These are phyloP conservation scores for Oidiodendron maius DNA, from an alignment of 495 filamentous ascomycete species.

Conservation along the genomic window DNA sequence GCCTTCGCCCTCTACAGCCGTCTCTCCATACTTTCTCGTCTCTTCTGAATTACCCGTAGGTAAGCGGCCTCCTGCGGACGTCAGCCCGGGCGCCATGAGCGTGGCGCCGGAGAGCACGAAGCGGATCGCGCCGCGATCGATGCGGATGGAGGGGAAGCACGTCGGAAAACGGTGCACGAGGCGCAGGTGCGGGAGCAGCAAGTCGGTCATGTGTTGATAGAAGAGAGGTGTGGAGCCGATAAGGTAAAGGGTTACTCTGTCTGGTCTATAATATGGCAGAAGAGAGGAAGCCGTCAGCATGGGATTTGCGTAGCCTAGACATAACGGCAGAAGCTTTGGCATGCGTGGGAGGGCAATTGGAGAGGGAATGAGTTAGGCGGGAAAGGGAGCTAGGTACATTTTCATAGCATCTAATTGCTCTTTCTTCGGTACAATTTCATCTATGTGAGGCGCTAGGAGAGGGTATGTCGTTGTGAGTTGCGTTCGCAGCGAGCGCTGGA, in stretches of 20 bases:
- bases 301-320: no score
- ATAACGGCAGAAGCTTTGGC: no score
- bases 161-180: constrained; percentile 69
- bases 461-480: constrained; percentile 82
- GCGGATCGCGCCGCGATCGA: constrained; percentile 92
- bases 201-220: constrained; percentile 82
- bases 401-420: constrained; percentile 87
- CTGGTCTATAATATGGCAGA: constrained; percentile 56
- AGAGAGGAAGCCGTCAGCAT: no score
- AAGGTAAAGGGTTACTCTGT: constrained; percentile 80
- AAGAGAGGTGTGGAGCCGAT: constrained; percentile 72
- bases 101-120: constrained; percentile 91
- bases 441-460: constrained; percentile 78
- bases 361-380: neutral
- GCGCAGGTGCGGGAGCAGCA: constrained; percentile 70
- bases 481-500: constrained; percentile 76
- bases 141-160: constrained; percentile 59
- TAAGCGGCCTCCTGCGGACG: constrained; percentile 70
- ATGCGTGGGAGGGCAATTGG: no score
- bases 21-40: constrained; percentile 25
- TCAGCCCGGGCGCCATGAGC: constrained; percentile 92
- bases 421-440: constrained; percentile 95
- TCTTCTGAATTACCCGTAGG: constrained; percentile 48
- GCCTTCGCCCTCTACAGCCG: constrained; percentile 27
- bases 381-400: constrained; percentile 39